Conservation (phyloP, 2,329 filamentous ascomycete species). For the Aspergillus aculeatinus region DNA sequence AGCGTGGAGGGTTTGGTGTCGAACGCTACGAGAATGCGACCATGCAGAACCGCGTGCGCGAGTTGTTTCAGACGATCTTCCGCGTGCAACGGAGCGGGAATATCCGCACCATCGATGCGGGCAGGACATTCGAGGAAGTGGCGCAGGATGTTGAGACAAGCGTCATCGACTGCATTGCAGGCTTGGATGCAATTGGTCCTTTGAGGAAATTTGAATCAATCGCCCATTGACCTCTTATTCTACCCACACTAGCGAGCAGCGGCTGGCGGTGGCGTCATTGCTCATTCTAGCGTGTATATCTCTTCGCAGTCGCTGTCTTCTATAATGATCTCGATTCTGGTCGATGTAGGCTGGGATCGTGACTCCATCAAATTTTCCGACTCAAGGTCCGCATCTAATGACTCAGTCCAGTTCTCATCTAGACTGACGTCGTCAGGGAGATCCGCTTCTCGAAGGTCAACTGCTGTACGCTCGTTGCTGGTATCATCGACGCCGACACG, state of each 20-base stretch:
- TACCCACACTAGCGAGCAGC: background rate
- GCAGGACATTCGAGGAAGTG: constrained; percentile 52
- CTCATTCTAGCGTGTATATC: constrained; percentile 44
- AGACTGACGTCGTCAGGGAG: constrained; percentile 25
- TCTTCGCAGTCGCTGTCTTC: constrained; percentile 58
- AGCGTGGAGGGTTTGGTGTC: constrained; percentile 79
- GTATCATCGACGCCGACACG: background rate
- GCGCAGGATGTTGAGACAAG: constrained; percentile 39
- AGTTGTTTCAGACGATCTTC: constrained; percentile 64
- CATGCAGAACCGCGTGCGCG: constrained; percentile 77
- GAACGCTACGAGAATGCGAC: constrained; percentile 85
- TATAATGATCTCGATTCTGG: constrained; percentile 46
- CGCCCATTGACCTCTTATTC: constrained; percentile 8
- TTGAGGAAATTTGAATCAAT: constrained; percentile 37
- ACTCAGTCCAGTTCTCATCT: constrained; percentile 37
- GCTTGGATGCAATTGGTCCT: constrained; percentile 34
- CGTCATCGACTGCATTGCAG: constrained; percentile 31
- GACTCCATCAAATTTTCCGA: constrained; percentile 19
- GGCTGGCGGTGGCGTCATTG: background rate
- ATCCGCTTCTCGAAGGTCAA: constrained; percentile 23
- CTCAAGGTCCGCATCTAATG: constrained; percentile 28
- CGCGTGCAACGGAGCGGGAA: constrained; percentile 50
- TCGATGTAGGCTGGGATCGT: constrained; percentile 12
- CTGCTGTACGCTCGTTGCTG: background rate
- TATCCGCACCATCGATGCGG: constrained; percentile 57